These are phyloP conservation scores for Patellifolia procumbens DNA, from an alignment of 179 eudicot genomes.

Conservation along the genomic window DNA sequence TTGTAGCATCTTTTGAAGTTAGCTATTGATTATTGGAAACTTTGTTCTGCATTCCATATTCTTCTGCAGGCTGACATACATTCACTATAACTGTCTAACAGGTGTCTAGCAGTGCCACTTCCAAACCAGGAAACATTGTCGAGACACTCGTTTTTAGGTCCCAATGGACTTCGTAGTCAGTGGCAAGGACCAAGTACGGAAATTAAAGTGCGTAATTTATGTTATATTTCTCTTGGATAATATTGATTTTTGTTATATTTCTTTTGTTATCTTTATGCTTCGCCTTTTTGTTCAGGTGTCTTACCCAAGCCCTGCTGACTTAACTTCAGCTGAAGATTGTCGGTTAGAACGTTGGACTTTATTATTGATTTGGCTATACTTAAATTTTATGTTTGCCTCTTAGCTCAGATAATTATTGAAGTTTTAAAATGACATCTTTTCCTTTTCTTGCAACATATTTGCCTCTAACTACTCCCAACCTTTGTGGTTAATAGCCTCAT, in stretches of 20 bases:
- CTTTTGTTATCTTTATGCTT: neutral
- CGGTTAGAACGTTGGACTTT: constrained; percentile 43
- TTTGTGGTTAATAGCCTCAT: constrained; percentile 45
- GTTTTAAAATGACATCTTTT: neutral
- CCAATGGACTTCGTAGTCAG: constrained; percentile 76
- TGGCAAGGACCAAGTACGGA: constrained; percentile 79
- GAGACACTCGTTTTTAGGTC: constrained; percentile 91
- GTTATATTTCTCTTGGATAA: constrained; percentile 3
- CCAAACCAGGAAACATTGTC: constrained; percentile 94
- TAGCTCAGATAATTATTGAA: constrained; percentile 10
- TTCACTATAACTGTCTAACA: constrained; percentile 33
- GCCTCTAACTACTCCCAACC: constrained; percentile 27
- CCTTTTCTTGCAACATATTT: constrained; percentile 2
- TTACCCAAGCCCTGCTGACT: constrained; percentile 71
- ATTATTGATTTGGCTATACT: constrained; percentile 6
- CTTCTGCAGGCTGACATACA: constrained; percentile 1
- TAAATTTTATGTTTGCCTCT: neutral
- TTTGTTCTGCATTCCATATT: neutral
- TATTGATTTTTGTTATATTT: neutral
- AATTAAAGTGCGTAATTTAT: constrained; percentile 53
- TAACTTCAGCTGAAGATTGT: constrained; percentile 48
- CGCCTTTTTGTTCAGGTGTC: constrained; percentile 49
- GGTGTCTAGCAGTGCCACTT: constrained; percentile 69
- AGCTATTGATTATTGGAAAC: neutral
- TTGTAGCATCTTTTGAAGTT: neutral